Conservation (phyloP, 768 basidiomycete genomes). For the Agrocybe chaxingu region DNA sequence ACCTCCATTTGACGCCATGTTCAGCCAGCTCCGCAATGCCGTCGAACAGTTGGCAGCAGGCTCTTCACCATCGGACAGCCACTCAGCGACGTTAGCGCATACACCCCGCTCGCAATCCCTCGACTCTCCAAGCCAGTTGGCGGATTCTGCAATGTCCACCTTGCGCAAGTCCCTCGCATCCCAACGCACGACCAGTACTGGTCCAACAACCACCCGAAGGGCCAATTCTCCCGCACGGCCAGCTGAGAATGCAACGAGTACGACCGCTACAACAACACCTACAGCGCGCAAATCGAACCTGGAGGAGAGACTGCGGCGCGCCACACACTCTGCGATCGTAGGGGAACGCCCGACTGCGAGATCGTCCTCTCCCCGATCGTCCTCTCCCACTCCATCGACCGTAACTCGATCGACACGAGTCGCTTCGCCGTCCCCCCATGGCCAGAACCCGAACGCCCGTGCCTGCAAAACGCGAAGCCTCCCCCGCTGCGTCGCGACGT, state of each 20-base stretch:
- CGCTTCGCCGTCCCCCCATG: constrained; percentile 34
- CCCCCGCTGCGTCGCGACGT: constrained; percentile 17
- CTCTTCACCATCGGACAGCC: constrained; percentile 28
- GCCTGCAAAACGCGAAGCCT: constrained; percentile 3
- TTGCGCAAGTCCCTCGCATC: constrained; percentile 60
- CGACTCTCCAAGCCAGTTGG: constrained; percentile 48
- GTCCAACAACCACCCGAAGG: constrained; percentile 26
- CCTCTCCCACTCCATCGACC: constrained; percentile 28
- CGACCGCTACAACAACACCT: too few species aligned
- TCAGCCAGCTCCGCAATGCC: constrained; percentile 69
- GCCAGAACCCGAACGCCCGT: constrained; percentile 9
- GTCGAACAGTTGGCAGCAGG: constrained; percentile 64
- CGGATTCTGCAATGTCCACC: constrained; percentile 58
- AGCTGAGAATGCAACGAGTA: constrained; percentile 3
- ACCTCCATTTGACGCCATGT: constrained; percentile 42
- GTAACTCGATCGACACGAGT: constrained; percentile 12
- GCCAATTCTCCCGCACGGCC: constrained; percentile 8
- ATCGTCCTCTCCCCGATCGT: too few species aligned
- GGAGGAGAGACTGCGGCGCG: constrained; percentile 75
- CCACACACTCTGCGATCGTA: constrained; percentile 46
- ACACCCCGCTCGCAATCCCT: constrained; percentile 34
- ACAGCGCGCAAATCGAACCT: constrained; percentile 51
- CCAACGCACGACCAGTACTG: constrained; percentile 41
- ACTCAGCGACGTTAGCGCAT: constrained; percentile 6
- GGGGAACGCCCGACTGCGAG: constrained; percentile 28